A percentile compares a stretch with the other conserved stretches of the same genome.
Evolutionary conservation across 2,329 filamentous ascomycete genomes (phyloP).

Genomic region (Fusarium chlamydosporum): DNA sequence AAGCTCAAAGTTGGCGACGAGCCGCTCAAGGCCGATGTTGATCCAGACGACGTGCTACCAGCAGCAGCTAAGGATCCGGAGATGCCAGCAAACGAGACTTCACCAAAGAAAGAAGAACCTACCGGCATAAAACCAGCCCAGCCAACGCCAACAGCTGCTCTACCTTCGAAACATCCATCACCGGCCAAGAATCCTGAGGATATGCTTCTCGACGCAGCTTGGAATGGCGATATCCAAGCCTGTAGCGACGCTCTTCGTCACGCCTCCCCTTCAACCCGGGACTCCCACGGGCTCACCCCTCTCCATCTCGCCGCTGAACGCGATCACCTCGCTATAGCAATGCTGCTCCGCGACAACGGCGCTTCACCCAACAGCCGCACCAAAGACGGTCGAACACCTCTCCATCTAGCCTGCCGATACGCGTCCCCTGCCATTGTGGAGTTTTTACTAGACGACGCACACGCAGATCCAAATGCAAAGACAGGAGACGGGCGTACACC

Average conservation of each 20-base stretch:
- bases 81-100: background rate
- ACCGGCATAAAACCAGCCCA: constrained; percentile 5
- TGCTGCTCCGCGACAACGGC: constrained; percentile 52
- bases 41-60: background rate
- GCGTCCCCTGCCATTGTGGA: constrained; percentile 52
- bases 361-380: constrained; percentile 49
- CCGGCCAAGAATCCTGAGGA: constrained; percentile 44
- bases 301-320: constrained; percentile 53
- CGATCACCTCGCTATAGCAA: constrained; percentile 54
- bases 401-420: constrained; percentile 53
- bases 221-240: constrained; percentile 52
- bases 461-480: constrained; percentile 50
- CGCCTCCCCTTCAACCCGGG: constrained; percentile 48
- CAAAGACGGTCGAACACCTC: constrained; percentile 52
- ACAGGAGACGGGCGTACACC: constrained; percentile 53
- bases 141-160: background rate
- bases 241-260: constrained; percentile 47
- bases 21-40: background rate
- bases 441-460: constrained; percentile 52
- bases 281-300: constrained; percentile 51
- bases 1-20: constrained; percentile 25
- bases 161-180: background rate
- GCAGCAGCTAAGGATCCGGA: background rate
- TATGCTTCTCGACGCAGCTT: constrained; percentile 52
- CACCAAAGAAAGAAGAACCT: constrained; percentile 1